Evolutionary conservation across 768 basidiomycete genomes (phyloP), one percentile per base, ranked within the genome.

Genomic region (Mycena vulgaris): DNA sequence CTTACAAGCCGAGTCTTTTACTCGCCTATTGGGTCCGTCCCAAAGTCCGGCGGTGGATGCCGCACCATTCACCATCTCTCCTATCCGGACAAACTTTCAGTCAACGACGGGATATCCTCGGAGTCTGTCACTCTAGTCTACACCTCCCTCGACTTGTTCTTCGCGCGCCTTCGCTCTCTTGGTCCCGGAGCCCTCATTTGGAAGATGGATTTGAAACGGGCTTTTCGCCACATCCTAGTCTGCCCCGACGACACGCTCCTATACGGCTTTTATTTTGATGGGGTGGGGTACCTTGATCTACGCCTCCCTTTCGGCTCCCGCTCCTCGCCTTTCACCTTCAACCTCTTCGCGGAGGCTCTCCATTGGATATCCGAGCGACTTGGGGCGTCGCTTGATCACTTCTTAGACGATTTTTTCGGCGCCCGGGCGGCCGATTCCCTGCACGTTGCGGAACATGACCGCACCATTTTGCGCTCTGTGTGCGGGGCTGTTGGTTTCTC

Each of bases 251-350:
- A 49, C 60, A 48, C 47, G 2, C 5, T 61, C 10, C 48, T 49
- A 9, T 49, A 31, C 21, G 31, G 31, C 2, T 63, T 63, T 27
- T 53, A 28, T n/a, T 63, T 63, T n/a, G 62, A 63, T 13, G 62
- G 62, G 1, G 37, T 52, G 25, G 51, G 62, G 7, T 63, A 61
- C 25, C 45, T 61, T 6, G 47, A 61, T n/a, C 47, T 49, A 5
- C 47, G 59, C 47, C 59, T 61, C 13, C 59, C 59, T 0, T 48
- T 61, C 14, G 59, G 59, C 47, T 48, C 59, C 1, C 33, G 47
- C 31, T 61, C 59, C 11, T 61, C 59, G 13, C 59, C 59, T 4
- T 61, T 61, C 31, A 61, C 59, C 14, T 61, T 61, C 59, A 61
- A 61, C 42, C 58, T 59, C 42, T 59, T 59, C 30, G 42, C 42